These are phyloP conservation scores for Tausonia pullulans DNA, from an alignment of 1,284 basidiomycete species.

Conservation along the genomic window DNA sequence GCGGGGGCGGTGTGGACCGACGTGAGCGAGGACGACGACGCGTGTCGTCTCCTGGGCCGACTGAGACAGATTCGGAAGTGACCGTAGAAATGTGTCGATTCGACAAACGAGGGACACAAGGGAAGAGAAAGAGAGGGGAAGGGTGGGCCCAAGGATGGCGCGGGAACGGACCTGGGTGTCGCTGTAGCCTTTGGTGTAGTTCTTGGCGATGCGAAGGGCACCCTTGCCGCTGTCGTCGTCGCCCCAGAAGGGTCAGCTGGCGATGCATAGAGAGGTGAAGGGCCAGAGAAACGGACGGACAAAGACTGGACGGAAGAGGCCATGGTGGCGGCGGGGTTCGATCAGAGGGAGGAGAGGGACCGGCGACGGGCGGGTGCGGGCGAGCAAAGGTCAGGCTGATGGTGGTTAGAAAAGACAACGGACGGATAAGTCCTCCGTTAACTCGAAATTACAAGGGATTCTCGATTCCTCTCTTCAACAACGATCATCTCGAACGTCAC, in stretches of 20 bases:
- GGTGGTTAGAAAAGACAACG: neutral
- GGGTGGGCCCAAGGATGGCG: neutral
- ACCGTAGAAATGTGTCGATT: too few species aligned
- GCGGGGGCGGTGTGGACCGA: too few species aligned
- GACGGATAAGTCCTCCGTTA: too few species aligned
- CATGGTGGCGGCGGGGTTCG: neutral
- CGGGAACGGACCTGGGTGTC: conserved; percentile 42
- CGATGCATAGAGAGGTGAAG: neutral
- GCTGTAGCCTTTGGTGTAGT: conserved; percentile 89
- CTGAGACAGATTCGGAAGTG: too few species aligned
- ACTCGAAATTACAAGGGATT: too few species aligned
- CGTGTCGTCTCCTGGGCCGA: too few species aligned
- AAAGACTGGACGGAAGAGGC: neutral
- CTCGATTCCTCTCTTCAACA: too few species aligned
- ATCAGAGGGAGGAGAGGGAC: neutral
- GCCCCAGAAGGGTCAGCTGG: neutral
- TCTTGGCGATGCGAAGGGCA: conserved; percentile 31
- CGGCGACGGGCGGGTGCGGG: neutral
- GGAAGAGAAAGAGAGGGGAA: neutral
- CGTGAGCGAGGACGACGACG: too few species aligned
- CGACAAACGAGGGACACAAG: too few species aligned
- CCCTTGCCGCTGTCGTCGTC: conserved; percentile 10
- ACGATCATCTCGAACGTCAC: too few species aligned
- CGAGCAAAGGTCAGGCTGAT: neutral
- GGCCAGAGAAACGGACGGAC: neutral